Base-by-base conservation (phyloP, 495 filamentous ascomycete species). In the Hypoxylon trugodes region DNA sequence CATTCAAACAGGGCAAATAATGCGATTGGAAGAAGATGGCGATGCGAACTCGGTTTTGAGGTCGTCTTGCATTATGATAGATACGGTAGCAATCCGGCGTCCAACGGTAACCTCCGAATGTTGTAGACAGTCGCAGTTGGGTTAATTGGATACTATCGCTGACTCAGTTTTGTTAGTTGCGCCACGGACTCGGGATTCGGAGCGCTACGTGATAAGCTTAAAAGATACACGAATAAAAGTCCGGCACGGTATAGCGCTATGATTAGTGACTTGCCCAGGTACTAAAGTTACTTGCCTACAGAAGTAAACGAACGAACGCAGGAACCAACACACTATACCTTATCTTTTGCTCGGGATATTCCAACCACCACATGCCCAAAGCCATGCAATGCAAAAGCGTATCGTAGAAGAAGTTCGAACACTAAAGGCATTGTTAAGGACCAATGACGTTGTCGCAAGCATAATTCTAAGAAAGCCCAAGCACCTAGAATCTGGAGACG, bases 281-380 rank as follows among this genome's bases (percentile, higher is more conserved):
- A n/a, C n/a, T n/a, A n/a, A n/a, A n/a, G n/a, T n/a, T n/a, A n/a
- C n/a, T n/a, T n/a, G n/a, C n/a, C n/a, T n/a, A n/a, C n/a, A n/a
- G n/a, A n/a, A 21, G 30, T 57, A 19, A 16, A 60, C 10, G 56
- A 46, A 60, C 46, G 56, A 60, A 60, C 56, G 21, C n/a, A n/a
- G n/a, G n/a, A n/a, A n/a, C n/a, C n/a, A n/a, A n/a, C n/a, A n/a
- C n/a, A n/a, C n/a, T n/a, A n/a, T n/a, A n/a, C n/a, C n/a, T n/a
- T n/a, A n/a, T n/a, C n/a, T n/a, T n/a, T 40, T 10, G 45, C n/a
- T 58, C 13, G 35, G 42, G 35, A 13, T 48, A 59, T 25, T 15
- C 16, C 24, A 26, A 25, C 33, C 48, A 38, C 50, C 37, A 43
- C n/a, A n/a, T n/a, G n/a, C n/a, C n/a, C n/a, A n/a, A n/a, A n/a